A percentile compares a stretch with the other conserved stretches of the same genome.
Conservation (phyloP, 2,329 filamentous ascomycete species). For the Ophiostoma novo-ulmi region DNA sequence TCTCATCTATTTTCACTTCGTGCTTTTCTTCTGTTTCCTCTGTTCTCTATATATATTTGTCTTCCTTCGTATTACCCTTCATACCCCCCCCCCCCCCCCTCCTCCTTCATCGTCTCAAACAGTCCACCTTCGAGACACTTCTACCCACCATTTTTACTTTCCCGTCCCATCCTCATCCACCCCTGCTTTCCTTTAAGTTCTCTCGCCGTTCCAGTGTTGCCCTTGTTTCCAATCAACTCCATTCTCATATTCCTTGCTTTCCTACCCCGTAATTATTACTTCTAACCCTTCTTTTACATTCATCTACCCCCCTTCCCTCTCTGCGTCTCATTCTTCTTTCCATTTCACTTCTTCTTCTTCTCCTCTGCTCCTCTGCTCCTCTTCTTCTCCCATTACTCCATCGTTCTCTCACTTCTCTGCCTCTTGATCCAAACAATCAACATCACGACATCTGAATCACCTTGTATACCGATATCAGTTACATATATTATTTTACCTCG, state of each 20-base stretch:
- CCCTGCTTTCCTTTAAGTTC: constrained; percentile 6
- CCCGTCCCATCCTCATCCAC: constrained; percentile 13
- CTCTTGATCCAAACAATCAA: neutral
- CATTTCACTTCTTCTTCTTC: constrained; percentile 17
- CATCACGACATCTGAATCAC: neutral
- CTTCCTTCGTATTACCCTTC: neutral
- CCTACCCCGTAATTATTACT: neutral
- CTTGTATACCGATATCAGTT: neutral
- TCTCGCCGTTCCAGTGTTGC: constrained; percentile 8
- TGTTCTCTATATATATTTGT: neutral
- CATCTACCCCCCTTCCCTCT: constrained; percentile 26
- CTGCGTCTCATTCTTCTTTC: constrained; percentile 21
- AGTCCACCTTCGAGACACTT: constrained; percentile 19
- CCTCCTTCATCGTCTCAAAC: constrained; percentile 21
- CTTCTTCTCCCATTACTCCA: neutral
- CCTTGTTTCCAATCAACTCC: constrained; percentile 15
- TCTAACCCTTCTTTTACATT: constrained; percentile 6
- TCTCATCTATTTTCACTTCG: neutral
- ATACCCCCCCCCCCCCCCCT: neutral
- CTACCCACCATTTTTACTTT: constrained; percentile 11
- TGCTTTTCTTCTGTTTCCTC: neutral
- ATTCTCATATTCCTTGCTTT: constrained; percentile 8
- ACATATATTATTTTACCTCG: neutral
- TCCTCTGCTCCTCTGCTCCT: constrained; percentile 26
- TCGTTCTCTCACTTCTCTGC: neutral